These are phyloP conservation scores for Purpureocillium lavendulum DNA, from an alignment of 2,329 filamentous ascomycete species.

Conservation along the genomic window DNA sequence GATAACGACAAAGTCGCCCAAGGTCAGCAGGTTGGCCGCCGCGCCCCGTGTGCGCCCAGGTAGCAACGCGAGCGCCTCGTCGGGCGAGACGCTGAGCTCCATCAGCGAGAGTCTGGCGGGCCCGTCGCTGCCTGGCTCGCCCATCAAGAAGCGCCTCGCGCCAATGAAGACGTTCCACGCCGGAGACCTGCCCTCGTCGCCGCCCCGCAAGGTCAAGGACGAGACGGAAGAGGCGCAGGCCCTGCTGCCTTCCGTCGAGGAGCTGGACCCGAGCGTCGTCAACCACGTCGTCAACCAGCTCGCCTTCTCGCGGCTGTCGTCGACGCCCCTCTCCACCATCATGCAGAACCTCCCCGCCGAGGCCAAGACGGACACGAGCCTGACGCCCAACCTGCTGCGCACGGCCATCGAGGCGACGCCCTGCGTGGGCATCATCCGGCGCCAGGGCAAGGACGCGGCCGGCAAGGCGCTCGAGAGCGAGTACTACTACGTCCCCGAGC, in stretches of 20 bases:
- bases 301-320: constrained; percentile 86
- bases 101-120: constrained; percentile 4
- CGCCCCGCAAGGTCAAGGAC: neutral
- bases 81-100: constrained; percentile 12
- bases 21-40: constrained; percentile 20
- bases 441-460: constrained; percentile 91
- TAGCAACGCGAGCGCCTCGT: constrained; percentile 9
- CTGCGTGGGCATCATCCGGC: constrained; percentile 80
- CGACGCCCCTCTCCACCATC: constrained; percentile 83
- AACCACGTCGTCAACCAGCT: constrained; percentile 95
- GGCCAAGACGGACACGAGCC: constrained; percentile 48
- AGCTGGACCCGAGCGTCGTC: constrained; percentile 40
- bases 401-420: constrained; percentile 62
- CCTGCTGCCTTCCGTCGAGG: constrained; percentile 13
- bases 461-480: constrained; percentile 91
- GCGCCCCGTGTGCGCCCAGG: constrained; percentile 13
- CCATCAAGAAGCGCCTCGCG: constrained; percentile 10
- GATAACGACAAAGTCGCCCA: constrained; percentile 62
- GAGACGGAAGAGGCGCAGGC: constrained; percentile 9
- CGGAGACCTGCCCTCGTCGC: neutral
- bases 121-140: constrained; percentile 14
- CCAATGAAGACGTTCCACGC: constrained; percentile 1
- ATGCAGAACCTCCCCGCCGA: constrained; percentile 73
- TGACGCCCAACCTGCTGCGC: constrained; percentile 58
- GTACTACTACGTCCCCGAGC: constrained; percentile 91